Evolutionary conservation across 2,329 filamentous ascomycete genomes (phyloP).

Genomic region (Colletotrichum sp.): DNA sequence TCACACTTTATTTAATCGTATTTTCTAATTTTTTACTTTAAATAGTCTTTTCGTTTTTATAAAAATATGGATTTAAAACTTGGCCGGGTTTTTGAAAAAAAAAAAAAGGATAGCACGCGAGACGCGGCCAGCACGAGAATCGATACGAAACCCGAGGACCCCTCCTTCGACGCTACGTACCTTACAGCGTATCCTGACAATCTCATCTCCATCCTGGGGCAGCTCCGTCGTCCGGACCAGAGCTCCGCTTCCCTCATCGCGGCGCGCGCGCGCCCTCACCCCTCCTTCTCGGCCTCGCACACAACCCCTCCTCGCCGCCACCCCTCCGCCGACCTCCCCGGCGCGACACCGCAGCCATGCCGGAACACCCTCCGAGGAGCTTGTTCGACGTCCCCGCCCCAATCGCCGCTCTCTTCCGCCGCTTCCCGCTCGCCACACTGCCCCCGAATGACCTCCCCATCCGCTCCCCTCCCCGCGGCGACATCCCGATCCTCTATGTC

Average conservation of each 20-base stretch:
- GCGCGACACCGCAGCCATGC: conserved; percentile 16
- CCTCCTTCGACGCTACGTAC: neutral
- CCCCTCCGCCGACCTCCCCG: neutral
- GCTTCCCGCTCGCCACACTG: conserved; percentile 80
- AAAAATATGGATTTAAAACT: too few species aligned
- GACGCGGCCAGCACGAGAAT: neutral
- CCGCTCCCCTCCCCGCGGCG: conserved; percentile 51
- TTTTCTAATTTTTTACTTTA: too few species aligned
- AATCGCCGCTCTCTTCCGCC: conserved; percentile 83
- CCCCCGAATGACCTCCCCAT: conserved; percentile 76
- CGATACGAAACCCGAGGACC: neutral
- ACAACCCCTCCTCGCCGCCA: neutral
- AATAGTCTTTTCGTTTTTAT: too few species aligned
- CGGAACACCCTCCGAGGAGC: conserved; percentile 25
- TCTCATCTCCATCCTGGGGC: neutral
- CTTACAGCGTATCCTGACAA: neutral
- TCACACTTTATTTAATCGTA: too few species aligned
- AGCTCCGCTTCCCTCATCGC: neutral
- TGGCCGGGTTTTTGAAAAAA: too few species aligned
- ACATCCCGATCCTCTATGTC: conserved; percentile 70
- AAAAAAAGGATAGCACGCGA: neutral
- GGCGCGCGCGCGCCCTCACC: neutral
- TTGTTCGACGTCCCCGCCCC: conserved; percentile 72
- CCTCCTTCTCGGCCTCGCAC: neutral
- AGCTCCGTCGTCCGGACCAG: neutral